Evolutionary conservation across 2,329 filamentous ascomycete species (phyloP), one percentile per base, ranked within the genome.

Genomic region (Trichophyton schoenleinii): DNA sequence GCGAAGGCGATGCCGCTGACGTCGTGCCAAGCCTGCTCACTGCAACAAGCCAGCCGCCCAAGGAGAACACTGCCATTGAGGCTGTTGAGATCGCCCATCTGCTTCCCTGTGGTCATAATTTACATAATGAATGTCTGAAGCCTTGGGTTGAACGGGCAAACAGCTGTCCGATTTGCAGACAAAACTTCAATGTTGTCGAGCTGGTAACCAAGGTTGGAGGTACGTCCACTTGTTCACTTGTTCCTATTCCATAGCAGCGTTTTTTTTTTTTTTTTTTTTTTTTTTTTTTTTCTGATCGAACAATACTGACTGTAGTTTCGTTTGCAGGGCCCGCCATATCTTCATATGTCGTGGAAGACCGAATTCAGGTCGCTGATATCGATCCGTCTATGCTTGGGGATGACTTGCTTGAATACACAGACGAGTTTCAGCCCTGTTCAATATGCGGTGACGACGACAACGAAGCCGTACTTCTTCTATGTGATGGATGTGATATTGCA

Each of bases 141-240:
- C 89, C 91, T 67, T 99, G 94, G 94, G 90, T 92, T 53, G 89
- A 95, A 75, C 88, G 95, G 73, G 92, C 94, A 65, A 99, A 97
- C 76, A 96, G 91, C 72, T 99, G 94, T 74, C 94, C 94, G 53
- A 96, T 99, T 74, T 99, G 94, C 76, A 88, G 94, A 67, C 88
- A 89, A 69, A 85, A 83, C 65, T 97, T 99, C 78, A 92, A 97
- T 75, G 78, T 87, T 68, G 91, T 99, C 66, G 85, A 94, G 72
- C 85, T 99, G 64, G 87, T 87, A 73, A 84, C 88, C 70, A 84
- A 81, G 67, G 77, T 91, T 69, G 88, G 89, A 80, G 89, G 90
- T 94, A 82, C 18, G 49, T 18, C n/a, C n/a, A 3, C 15, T 9
- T 34, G 15, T 11, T 49, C n/a, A 3, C 15, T 9, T 34, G 15